Conservation (phyloP, 2,329 filamentous ascomycete species). For the Lasiodiplodia theobromae region DNA sequence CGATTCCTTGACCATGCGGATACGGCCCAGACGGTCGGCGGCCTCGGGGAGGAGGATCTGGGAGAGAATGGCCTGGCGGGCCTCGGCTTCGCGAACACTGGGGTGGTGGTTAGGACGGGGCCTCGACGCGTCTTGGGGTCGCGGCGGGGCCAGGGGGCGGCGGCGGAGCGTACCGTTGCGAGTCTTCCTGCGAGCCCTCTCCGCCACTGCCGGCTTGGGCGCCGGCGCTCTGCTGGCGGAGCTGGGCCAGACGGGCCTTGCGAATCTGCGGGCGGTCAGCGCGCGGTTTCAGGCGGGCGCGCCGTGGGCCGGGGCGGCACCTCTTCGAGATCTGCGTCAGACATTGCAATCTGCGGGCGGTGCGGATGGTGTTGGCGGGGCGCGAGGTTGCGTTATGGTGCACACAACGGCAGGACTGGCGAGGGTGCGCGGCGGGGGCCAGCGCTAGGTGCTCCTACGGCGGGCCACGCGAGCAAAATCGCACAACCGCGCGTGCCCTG, state of each 20-base stretch:
- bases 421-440: not conserved
- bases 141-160: constrained; percentile 44
- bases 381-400: constrained; percentile 5
- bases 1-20: constrained; percentile 92
- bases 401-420: not conserved
- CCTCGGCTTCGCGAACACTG: constrained; percentile 65
- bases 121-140: constrained; percentile 30
- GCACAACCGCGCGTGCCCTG: constrained; percentile 14
- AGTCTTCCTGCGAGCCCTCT: constrained; percentile 41
- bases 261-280: constrained; percentile 69
- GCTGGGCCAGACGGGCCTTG: constrained; percentile 89
- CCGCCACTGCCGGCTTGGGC: constrained; percentile 58
- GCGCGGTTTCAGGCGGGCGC: constrained; percentile 13
- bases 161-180: constrained; percentile 53
- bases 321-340: constrained; percentile 71
- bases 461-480: constrained; percentile 1
- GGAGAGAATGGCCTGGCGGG: constrained; percentile 77
- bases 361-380: constrained; percentile 26
- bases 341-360: constrained; percentile 54
- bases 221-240: constrained; percentile 74
- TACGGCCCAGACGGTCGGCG: constrained; percentile 89
- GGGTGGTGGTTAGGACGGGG: constrained; percentile 27
- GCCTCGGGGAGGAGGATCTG: constrained; percentile 97
- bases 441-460: constrained; percentile 4
- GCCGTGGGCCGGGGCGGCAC: constrained; percentile 44